Conservation (phyloP, 1,139 yeast genomes). For the Eremothecium sinecaudum region DNA sequence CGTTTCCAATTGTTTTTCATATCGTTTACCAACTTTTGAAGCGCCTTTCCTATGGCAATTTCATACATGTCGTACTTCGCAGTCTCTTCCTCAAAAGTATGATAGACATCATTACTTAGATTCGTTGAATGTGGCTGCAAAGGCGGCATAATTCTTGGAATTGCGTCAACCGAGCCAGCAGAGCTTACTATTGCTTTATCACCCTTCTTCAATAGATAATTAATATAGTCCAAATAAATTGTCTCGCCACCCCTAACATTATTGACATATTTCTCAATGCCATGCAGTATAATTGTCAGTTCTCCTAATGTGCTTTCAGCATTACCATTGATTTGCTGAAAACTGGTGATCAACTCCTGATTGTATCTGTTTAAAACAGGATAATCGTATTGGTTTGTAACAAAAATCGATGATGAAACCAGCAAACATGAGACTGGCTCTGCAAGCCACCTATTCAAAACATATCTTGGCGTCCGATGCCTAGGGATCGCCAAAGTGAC, state of each 20-base stretch:
- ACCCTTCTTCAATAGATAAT: conserved; percentile 39
- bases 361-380: conserved; percentile 53
- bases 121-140: conserved; percentile 59
- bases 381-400: conserved; percentile 47
- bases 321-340: conserved; percentile 27
- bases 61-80: conserved; percentile 61
- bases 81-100: conserved; percentile 58
- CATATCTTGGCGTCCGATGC: conserved; percentile 38
- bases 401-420: conserved; percentile 44
- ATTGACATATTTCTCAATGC: conserved; percentile 35
- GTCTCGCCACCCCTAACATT: conserved; percentile 36
- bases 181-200: conserved; percentile 15
- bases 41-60: conserved; percentile 53
- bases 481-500: conserved; percentile 51
- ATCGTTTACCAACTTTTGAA: conserved; percentile 33
- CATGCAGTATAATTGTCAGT: conserved; percentile 35
- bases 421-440: conserved; percentile 54
- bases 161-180: conserved; percentile 4
- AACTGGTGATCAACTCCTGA: conserved; percentile 33
- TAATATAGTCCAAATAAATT: conserved; percentile 44
- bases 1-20: conserved; percentile 1
- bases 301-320: conserved; percentile 22
- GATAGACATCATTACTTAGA: conserved; percentile 51
- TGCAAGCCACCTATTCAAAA: conserved; percentile 50
- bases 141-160: conserved; percentile 39